Evolutionary conservation across 176 grass and related monocot genomes (phyloP).

Genomic region (Musa schizocarpa): DNA sequence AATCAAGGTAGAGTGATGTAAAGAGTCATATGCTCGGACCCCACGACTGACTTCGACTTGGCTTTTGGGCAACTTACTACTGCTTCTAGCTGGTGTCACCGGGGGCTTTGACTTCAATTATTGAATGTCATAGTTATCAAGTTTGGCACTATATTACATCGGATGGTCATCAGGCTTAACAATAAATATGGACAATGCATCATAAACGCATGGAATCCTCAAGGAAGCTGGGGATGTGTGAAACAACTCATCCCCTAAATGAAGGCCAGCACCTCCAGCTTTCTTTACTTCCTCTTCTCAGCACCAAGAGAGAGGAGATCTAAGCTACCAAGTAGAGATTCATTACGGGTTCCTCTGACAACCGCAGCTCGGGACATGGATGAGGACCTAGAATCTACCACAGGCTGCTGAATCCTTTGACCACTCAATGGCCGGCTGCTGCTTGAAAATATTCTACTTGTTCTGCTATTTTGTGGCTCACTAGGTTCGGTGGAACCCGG

Average conservation of each 20-base stretch:
- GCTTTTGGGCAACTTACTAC: not conserved
- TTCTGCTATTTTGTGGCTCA: constrained; percentile 40
- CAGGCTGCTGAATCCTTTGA: constrained; percentile 38
- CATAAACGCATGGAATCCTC: not conserved
- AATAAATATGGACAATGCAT: not conserved
- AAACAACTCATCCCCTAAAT: not conserved
- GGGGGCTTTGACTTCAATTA: not conserved
- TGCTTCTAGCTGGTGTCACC: not conserved
- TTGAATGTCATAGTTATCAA: not conserved
- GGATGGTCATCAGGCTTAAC: not conserved
- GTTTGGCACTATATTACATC: not conserved
- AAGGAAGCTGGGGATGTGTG: not conserved
- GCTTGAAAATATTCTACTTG: constrained; percentile 59
- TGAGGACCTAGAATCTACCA: constrained; percentile 40
- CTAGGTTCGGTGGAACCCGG: constrained; percentile 38
- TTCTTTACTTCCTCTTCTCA: constrained; percentile 42
- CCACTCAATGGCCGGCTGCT: constrained; percentile 47
- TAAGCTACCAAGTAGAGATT: constrained; percentile 42
- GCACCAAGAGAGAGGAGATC: constrained; percentile 59
- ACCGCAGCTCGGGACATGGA: constrained; percentile 48
- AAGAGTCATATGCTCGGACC: too few relatives aligned
- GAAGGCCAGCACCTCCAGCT: not conserved
- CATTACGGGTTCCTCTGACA: constrained; percentile 45
- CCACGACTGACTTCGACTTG: too few relatives aligned
- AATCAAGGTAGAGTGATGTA: too few relatives aligned